Base-by-base conservation (phyloP, 768 basidiomycete genomes). In the Rhodosporidiobolus odoratus region DNA sequence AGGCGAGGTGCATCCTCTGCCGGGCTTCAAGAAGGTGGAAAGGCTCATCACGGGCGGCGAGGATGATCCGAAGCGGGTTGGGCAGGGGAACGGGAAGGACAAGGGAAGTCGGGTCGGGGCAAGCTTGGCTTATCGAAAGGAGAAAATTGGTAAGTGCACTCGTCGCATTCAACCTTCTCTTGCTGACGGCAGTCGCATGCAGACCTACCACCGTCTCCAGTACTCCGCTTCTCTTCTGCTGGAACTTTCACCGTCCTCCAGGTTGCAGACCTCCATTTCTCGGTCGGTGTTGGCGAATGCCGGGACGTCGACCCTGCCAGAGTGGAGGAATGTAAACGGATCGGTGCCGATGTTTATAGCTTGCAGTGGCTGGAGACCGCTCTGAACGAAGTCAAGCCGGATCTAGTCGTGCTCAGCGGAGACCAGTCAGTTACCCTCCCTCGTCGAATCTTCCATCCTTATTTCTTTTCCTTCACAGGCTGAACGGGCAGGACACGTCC, bases 201-300 rank as follows among this genome's bases (percentile, higher is more conserved):
- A 64, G 70, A 43, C 12, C 53, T 68, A 0, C 69, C 73, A 2
- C 7, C 43, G 23, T 32, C 54, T 0, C 87, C 86, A 3, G 88
- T 89, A 1, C 85, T 92, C 3, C 90, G 90, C 73, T 96, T 99
- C 82, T 87, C 87, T 32, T 82, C 79, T 35, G 84, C 88, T 34
- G 95, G 95, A 7, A 88, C 85, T 58, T 94, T 93, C 85, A 94
- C 88, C 79, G 86, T 95, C 68, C 82, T 94, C 53, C 89, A 92
- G 81, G 84, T 97, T 40, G 95, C 95, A 9, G 95, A 99, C 79
- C 83, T 99, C 37, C 95, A 99, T 79, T 98, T 86, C 80, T 90
- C 90, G 0, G 91, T 93, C 60, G 85, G 87, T 7, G 83, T 84
- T 41, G 92, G 92, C 4, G 75, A 80, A 13, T 97, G 95, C 77